Base-by-base conservation (phyloP, 768 basidiomycete genomes). In the Lentinula detonsa region DNA sequence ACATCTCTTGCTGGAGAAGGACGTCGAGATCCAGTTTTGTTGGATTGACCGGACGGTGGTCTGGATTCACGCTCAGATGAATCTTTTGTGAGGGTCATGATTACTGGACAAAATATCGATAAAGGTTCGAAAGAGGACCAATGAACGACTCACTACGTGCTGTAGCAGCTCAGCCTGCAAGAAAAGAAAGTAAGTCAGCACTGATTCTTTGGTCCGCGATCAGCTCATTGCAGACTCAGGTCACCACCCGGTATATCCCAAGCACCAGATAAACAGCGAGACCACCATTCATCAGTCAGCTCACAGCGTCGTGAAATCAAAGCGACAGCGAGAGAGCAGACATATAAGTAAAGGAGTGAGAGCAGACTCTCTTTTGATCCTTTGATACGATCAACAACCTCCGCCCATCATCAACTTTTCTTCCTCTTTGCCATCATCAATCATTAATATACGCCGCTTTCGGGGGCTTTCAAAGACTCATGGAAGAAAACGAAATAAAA, bases 301-400 rank as follows among this genome's bases (percentile, higher is more conserved):
- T 21, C 43, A 18, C n/a, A 45, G n/a, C 43, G 37, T 39, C 7
- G 37, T 45, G 4, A 5, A 45, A 45, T 28, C 28, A 4, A 18
- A 45, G 8, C 28, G 16, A 50, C 6, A 15, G 9, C 23, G 16
- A 8, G 21, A 23, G 16, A 16, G 49, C 21, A 23, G 21, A 55
- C 18, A 42, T 28, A 39, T 39, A 13, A 39, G 37, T 39, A 35
- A 39, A 55, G 35, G 18, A 40, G 23, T 28, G 28, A 40, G 37
- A 39, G 18, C 54, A 55, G 54, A 34, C 18, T 50, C 21, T 35
- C 55, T 42, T 56, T 56, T 56, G 55, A 56, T 56, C 40, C 55
- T 43, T 56, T 56, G 55, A 56, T 56, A 40, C 40, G 37, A 56
- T 56, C 55, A 56, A 56, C 54, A 55, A 37, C 54, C 54, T 37